phyloP scores from a whole-genome alignment of 192 early-diverging fungal genomes.

The Dissophora globulifera region DNA sequence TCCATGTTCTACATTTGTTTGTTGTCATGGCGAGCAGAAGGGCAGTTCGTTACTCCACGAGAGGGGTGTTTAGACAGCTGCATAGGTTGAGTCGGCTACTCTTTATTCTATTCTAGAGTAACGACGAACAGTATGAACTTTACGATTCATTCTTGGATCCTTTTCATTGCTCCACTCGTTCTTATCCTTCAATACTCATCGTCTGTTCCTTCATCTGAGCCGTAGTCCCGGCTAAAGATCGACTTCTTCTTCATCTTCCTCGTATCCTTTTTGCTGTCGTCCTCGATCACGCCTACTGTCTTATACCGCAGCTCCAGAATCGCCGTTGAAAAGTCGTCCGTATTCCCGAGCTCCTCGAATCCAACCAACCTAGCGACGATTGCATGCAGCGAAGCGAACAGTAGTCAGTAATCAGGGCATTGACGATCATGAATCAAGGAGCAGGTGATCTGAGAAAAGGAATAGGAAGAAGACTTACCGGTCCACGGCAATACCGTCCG shows the following conservation, averaged over 20 bases:
- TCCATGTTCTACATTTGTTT: too few relatives aligned
- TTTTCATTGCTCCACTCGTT: background rate
- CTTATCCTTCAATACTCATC: slow-evolving; percentile 22
- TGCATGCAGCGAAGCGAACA: too few relatives aligned
- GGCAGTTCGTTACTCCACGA: too few relatives aligned
- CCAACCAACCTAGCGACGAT: slow-evolving; percentile 83
- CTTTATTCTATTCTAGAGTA: too few relatives aligned
- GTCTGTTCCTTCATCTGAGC: slow-evolving; percentile 45
- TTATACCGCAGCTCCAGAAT: slow-evolving; percentile 75
- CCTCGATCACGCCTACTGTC: slow-evolving; percentile 64
- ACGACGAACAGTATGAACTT: too few relatives aligned
- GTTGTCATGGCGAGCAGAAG: too few relatives aligned
- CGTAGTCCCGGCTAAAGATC: slow-evolving; percentile 51
- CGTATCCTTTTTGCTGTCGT: slow-evolving; percentile 33
- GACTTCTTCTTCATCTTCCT: slow-evolving; percentile 51
- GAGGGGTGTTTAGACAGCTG: too few relatives aligned
- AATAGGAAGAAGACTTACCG: slow-evolving; percentile 53
- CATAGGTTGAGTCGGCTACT: too few relatives aligned
- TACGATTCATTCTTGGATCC: background rate
- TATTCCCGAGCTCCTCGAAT: slow-evolving; percentile 94
- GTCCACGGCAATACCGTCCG: slow-evolving; percentile 80
- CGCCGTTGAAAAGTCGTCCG: slow-evolving; percentile 84
- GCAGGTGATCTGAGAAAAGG: too few relatives aligned
- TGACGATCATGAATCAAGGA: too few relatives aligned
- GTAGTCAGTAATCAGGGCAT: too few relatives aligned